These are phyloP conservation scores for Fusarium mundagurra DNA, from an alignment of 2,329 filamentous ascomycete genomes.

Conservation along the genomic window DNA sequence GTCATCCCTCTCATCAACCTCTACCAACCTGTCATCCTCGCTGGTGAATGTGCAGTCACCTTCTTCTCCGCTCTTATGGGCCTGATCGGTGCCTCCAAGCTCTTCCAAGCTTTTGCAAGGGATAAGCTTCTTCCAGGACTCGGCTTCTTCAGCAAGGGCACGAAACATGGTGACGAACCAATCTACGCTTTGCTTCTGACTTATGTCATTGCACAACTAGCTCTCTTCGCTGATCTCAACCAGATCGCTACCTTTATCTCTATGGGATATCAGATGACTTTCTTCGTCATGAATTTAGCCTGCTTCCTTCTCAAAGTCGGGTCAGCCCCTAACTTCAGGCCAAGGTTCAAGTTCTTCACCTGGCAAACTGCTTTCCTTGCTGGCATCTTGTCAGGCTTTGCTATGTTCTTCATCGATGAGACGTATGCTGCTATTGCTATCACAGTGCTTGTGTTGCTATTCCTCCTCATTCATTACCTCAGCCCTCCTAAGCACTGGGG, in stretches of 20 bases:
- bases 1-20: constrained; percentile 84
- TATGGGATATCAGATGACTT: constrained; percentile 94
- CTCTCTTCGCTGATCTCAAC: constrained; percentile 85
- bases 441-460: constrained; percentile 77
- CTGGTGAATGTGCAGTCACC: constrained; percentile 83
- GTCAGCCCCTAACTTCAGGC: constrained; percentile 88
- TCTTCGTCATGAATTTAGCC: constrained; percentile 86
- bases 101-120: constrained; percentile 83
- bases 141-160: constrained; percentile 77
- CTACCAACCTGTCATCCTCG: constrained; percentile 77
- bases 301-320: constrained; percentile 89
- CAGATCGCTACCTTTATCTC: constrained; percentile 90
- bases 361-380: constrained; percentile 83
- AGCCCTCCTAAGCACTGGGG: constrained; percentile 90
- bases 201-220: constrained; percentile 78
- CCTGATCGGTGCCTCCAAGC: constrained; percentile 83
- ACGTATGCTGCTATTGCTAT: constrained; percentile 82
- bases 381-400: constrained; percentile 77
- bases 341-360: constrained; percentile 89
- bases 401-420: constrained; percentile 92
- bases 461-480: constrained; percentile 85
- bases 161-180: constrained; percentile 77
- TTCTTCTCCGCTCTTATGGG: constrained; percentile 91
- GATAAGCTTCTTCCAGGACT: constrained; percentile 83
- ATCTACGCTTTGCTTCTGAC: constrained; percentile 80